Percentiles rank a stretch among this genome's conserved stretches.
phyloP scores from a whole-genome alignment of 2,329 filamentous ascomycete genomes.

The Aureobasidium subglaciale region DNA sequence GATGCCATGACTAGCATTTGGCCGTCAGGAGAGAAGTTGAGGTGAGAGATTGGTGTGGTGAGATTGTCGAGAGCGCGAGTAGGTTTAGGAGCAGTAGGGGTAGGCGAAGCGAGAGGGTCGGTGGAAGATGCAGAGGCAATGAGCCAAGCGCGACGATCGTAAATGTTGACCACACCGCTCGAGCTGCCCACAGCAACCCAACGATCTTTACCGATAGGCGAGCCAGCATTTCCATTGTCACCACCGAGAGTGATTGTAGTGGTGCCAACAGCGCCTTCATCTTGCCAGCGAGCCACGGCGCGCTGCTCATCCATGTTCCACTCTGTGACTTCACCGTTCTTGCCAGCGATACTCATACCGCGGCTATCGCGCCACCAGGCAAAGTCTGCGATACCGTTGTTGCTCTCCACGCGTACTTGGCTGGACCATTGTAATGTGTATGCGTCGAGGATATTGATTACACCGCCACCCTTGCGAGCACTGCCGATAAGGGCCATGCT shows the following conservation, averaged over 20 bases:
- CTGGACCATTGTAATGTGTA: slow-evolving; percentile 80
- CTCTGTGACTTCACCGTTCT: slow-evolving; percentile 84
- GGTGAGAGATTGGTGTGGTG: slow-evolving; percentile 71
- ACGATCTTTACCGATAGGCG: slow-evolving; percentile 64
- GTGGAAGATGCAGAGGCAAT: slow-evolving; percentile 14
- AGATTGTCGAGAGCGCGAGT: slow-evolving; percentile 73
- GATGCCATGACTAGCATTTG: slow-evolving; percentile 84
- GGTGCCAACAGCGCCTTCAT: slow-evolving; percentile 81
- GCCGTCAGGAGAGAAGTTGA: slow-evolving; percentile 80
- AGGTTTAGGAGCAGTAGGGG: slow-evolving; percentile 65
- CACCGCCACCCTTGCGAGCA: slow-evolving; percentile 75
- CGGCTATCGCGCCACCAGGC: slow-evolving; percentile 84
- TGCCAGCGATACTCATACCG: slow-evolving; percentile 75
- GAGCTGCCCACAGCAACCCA: slow-evolving; percentile 86
- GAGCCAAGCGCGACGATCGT: slow-evolving; percentile 66
- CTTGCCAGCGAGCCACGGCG: slow-evolving; percentile 76
- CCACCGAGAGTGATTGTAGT: slow-evolving; percentile 77
- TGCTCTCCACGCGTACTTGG: slow-evolving; percentile 72
- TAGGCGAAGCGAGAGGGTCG: slow-evolving; percentile 17
- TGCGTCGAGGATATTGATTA: slow-evolving; percentile 77
- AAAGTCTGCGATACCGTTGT: slow-evolving; percentile 81
- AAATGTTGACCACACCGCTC: slow-evolving; percentile 86
- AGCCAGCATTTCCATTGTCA: slow-evolving; percentile 42
- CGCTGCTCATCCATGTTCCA: slow-evolving; percentile 64
- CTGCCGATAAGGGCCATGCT: slow-evolving; percentile 80